Evolutionary conservation across 192 early-diverging fungal species (phyloP), one percentile per base, ranked within the genome.

Genomic region (Coemansia sp.): DNA sequence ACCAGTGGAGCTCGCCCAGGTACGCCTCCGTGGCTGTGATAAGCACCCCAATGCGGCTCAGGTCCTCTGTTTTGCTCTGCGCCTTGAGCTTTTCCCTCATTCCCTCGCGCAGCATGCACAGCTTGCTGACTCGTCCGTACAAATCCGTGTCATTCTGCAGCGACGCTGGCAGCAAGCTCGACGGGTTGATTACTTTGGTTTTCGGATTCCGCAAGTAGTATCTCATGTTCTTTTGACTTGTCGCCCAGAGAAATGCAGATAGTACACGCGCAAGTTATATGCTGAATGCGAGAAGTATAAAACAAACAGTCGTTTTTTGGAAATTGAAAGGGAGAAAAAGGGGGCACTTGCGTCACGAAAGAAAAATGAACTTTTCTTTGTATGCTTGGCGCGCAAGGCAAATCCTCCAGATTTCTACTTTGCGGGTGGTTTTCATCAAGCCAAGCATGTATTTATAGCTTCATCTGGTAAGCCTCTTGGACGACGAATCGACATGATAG

Each of bases 1-100:
- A 75, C 79, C 79, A 74, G 58, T 81, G 72, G 25, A 81, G 65
- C 44, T 81, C 73, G n/a, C 28, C 20, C 52, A 81, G 40, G 28
- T 81, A 81, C 20, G 44, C 59, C 66, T 75, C 65, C 3, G 70
- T 69, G 17, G 73, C 62, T 9, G 63, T 4, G 2, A 75, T 50
- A 20, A 81, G 40, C 2, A 45, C 22, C 19, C 59, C 70, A 11
- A 81, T 50, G 14, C 61, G 54, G n/a, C 56, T 59, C 37, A 72
- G 42, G 62, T 81, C 70, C 13, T 81, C 79, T 0, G 62, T 64
- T 54, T 81, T 75, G 69, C 57, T 68, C 25, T 75, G 73, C 30
- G 48, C 60, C 55, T 81, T 81, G 5, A 81, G 69, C 29, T 56
- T 53, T 47, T 75, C 73, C 28, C 79, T 68, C 79, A 81, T 75